Conservation (phyloP, 2,329 filamentous ascomycete genomes). For the Fusarium sp. region DNA sequence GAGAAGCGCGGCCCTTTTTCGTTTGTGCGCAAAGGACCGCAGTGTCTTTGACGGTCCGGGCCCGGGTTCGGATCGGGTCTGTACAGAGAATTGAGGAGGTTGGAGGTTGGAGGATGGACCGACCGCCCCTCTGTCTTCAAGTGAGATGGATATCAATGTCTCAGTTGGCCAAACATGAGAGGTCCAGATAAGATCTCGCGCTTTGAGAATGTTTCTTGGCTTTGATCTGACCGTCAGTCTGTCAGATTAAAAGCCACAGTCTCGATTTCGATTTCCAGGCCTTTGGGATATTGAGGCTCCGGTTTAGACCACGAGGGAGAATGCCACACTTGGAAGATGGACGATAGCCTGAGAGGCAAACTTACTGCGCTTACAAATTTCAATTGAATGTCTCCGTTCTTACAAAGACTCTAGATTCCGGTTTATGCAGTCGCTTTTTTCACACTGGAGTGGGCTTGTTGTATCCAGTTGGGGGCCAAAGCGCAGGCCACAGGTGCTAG, state of each 20-base stretch:
- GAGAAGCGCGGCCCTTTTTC: slow-evolving; percentile 31
- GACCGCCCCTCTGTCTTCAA: slow-evolving; percentile 11
- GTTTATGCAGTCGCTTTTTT: slow-evolving; percentile 21
- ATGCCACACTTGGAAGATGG: slow-evolving; percentile 2
- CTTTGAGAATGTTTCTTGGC: slow-evolving; percentile 5
- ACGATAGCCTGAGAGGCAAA: not conserved
- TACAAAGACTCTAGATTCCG: slow-evolving; percentile 1
- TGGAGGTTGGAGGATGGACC: slow-evolving; percentile 1
- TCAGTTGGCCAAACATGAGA: slow-evolving; percentile 23
- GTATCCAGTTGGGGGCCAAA: slow-evolving; percentile 15
- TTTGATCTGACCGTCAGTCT: slow-evolving; percentile 8
- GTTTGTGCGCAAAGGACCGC: slow-evolving; percentile 14
- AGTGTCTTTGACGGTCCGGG: slow-evolving; percentile 35
- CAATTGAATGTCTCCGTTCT: not conserved
- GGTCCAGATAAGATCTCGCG: slow-evolving; percentile 8
- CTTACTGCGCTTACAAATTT: not conserved
- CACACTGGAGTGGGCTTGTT: not conserved
- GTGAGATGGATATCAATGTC: slow-evolving; percentile 23
- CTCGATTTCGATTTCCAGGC: not conserved
- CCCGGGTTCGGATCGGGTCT: slow-evolving; percentile 42
- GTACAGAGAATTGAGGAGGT: slow-evolving; percentile 31
- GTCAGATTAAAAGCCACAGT: not conserved
- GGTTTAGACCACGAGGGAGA: slow-evolving; percentile 3
- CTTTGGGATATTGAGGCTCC: not conserved
- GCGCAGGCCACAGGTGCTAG: not conserved